Evolutionary conservation across 2,329 filamentous ascomycete species (phyloP), one percentile per base, ranked within the genome.

Genomic region (Clathrospora elynae): DNA sequence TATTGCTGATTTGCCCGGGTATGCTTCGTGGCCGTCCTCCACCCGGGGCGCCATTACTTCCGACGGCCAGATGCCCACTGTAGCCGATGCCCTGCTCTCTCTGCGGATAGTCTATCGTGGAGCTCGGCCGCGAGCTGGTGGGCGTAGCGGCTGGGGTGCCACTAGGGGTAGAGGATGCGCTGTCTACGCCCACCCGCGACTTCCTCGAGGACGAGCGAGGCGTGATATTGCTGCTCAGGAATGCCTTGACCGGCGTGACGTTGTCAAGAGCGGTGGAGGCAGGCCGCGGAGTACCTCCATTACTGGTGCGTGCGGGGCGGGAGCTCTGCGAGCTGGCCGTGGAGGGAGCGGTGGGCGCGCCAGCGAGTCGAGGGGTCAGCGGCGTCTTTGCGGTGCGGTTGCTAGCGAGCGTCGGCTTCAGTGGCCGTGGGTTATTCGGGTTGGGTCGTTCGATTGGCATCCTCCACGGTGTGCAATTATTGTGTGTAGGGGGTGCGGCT

Each of bases 201-300:
- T 83, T 88, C 49, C 90, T 80, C 34, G 83, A 77, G 6, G 86
- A 86, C 6, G 90, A 90, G 53, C 90, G 83, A 35, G 90, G 88
- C 3, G 90, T 95, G 64, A 90, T 75, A 66, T 88, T 90, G 66
- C 73, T 79, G 68, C 70, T 82, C 30, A 90, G 71, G 57, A 81
- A 81, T 35, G 79, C 63, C 35, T 78, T 74, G 19, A 77, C 73
- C 6, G 82, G 76, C 30, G 79, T 78, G 53, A 76, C 63, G 47
- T 82, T 78, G 35, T 86, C 82, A 46, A 57, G 62, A 36, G 40
- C 60, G 55, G 60, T 66, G 60, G 55, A 65, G 59, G 47, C 66
- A 62, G 48, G 64, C 41, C 61, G 46, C 38, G 63, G 56, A n/a
- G 62, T 55, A 46, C 56, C 44, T 14, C 46, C 54, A 37, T 54